A percentile compares a stretch with the other conserved stretches of the same genome.
These are phyloP conservation scores for Podila epicladia DNA, from an alignment of 192 early-diverging fungal species.

Conservation along the genomic window DNA sequence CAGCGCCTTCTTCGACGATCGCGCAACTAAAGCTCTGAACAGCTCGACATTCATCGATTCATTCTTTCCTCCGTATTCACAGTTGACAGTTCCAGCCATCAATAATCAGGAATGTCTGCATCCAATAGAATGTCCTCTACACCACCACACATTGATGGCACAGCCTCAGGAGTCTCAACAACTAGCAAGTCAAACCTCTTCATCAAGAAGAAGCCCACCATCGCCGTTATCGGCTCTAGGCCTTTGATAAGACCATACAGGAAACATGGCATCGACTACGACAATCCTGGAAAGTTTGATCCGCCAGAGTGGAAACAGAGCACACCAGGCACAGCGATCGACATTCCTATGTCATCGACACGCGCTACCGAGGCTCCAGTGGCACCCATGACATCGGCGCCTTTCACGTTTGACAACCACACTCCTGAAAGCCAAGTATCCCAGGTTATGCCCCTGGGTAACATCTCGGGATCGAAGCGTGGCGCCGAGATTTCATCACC, in stretches of 20 bases:
- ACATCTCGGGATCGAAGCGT: background rate
- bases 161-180: background rate
- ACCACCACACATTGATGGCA: background rate
- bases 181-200: constrained; percentile 12
- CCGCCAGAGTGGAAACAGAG: background rate
- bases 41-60: background rate
- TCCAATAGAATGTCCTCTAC: no score
- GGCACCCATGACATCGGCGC: background rate
- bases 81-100: no score
- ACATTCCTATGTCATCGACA: background rate
- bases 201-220: constrained; percentile 18
- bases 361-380: background rate
- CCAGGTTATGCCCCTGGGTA: background rate
- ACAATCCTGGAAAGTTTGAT: constrained; percentile 18
- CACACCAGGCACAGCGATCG: constrained; percentile 4
- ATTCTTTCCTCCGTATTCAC: background rate
- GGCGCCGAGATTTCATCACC: background rate
- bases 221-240: constrained; percentile 7
- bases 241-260: constrained; percentile 20
- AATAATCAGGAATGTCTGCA: no score
- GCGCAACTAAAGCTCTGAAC: background rate
- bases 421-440: constrained; percentile 9
- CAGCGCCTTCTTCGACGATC: background rate
- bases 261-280: constrained; percentile 21
- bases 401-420: constrained; percentile 36